A percentile compares a stretch with the other conserved stretches of the same genome.
Conservation (phyloP, 1,139 yeast genomes). For the Saccharomycopsis crataegensis region DNA sequence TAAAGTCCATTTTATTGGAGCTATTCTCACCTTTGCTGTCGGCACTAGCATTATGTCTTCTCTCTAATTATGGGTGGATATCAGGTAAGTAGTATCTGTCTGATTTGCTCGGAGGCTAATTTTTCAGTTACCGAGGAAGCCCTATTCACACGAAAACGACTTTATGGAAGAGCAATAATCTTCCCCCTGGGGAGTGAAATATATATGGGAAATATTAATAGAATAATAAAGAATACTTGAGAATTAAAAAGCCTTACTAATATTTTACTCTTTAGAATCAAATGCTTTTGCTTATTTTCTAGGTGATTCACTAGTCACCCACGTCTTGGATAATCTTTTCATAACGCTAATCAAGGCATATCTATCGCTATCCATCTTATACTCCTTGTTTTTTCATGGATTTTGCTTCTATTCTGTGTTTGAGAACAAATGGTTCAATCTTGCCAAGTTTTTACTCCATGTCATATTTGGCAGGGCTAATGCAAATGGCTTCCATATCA, state of each 20-base stretch:
- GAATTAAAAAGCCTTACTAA: no score
- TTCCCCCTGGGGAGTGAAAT: no score
- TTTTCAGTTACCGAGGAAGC: no score
- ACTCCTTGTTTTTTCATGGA: background rate
- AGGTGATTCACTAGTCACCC: background rate
- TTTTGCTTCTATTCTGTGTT: slow-evolving; percentile 4
- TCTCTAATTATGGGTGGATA: background rate
- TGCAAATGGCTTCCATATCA: no score
- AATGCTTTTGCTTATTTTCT: no score
- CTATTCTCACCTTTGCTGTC: background rate
- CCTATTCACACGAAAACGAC: no score
- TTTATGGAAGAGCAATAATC: no score
- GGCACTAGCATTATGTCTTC: background rate
- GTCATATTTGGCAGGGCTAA: background rate
- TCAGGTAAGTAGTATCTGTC: background rate
- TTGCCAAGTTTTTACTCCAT: background rate
- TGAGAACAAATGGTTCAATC: slow-evolving; percentile 4
- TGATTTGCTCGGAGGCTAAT: no score
- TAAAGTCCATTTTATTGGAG: background rate
- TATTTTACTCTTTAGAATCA: no score
- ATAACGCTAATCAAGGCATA: background rate
- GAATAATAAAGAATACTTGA: no score
- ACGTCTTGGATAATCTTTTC: background rate
- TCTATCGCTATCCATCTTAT: background rate
- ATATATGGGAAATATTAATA: no score